Evolutionary conservation across 2,329 filamentous ascomycete genomes (phyloP), one percentile per base, ranked within the genome.

Genomic region (Fusarium aywerte): DNA sequence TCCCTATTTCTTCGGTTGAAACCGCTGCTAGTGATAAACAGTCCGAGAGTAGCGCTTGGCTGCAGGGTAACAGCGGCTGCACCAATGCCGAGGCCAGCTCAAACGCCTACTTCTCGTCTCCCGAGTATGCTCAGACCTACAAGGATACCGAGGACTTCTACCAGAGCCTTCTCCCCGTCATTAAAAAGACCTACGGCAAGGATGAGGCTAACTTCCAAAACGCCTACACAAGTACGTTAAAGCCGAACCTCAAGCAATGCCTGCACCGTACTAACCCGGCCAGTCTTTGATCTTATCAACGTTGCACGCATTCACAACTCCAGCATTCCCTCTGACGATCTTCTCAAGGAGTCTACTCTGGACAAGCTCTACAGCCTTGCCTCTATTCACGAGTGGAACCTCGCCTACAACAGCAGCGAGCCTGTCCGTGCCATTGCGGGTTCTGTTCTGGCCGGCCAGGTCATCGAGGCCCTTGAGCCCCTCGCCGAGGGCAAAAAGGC

Each of bases 371-470:
- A 86, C 70, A 85, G 85, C n/a, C 87, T 96, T 31, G 93, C 94
- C 70, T 89, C 94, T 76, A 81, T 82, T 59, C 92, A 96, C 77
- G 91, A 97, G 78, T 97, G 87, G 83, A 90, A 89, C 73, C 87
- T 96, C 15, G 92, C 92, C 52, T 96, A 90, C 86, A 95, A 96
- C 80, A 79, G 81, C 67, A 90, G 88, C 79, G 92, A 94, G 73
- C 81, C 85, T 42, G 82, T 85, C 69, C 85, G 87, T 52, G 84
- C 87, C 69, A 83, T 90, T 67, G 81, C 84, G 4, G 87, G 86
- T 64, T 79, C 83, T 57, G 85, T 87, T 23, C 81, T 89, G 4
- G 86, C 85, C 3, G 85, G 81, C 40, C 82, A 88, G 75, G 78
- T 89, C 62, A 68, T 88, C 42, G 76, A 80, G 60, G 79, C 83